phyloP scores from a whole-genome alignment of 441 rosid genomes.

The Pelargonium australe region DNA sequence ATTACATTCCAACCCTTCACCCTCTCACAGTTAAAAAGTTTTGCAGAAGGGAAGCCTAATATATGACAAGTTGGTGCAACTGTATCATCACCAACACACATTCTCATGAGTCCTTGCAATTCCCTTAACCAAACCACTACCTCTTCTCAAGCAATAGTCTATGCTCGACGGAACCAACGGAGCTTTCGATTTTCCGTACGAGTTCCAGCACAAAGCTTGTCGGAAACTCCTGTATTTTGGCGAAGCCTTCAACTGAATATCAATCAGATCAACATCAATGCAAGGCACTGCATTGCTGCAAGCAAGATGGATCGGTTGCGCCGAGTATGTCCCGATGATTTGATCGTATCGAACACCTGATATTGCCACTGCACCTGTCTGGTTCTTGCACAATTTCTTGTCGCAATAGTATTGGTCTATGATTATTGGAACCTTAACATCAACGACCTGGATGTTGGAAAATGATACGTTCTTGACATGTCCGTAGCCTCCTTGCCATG shows the following conservation, averaged over 20 bases:
- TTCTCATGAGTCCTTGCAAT: conserved; percentile 45
- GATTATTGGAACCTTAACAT: conserved; percentile 62
- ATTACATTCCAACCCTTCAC: conserved; percentile 12
- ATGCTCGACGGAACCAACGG: conserved; percentile 70
- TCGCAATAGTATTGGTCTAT: conserved; percentile 86
- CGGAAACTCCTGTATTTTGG: conserved; percentile 23
- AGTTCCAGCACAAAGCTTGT: conserved; percentile 65
- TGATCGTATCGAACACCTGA: conserved; percentile 51
- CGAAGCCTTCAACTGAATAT: conserved; percentile 55
- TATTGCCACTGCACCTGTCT: conserved; percentile 62
- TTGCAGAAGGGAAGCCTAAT: conserved; percentile 40
- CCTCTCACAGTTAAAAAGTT: conserved; percentile 39
- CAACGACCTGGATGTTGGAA: conserved; percentile 54
- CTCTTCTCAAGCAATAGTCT: conserved; percentile 57
- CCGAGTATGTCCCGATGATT: conserved; percentile 56
- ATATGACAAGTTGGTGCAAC: not conserved
- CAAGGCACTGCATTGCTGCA: conserved; percentile 71
- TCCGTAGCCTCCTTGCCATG: conserved; percentile 96
- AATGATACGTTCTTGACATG: conserved; percentile 68
- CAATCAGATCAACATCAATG: conserved; percentile 50
- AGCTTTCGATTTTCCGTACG: conserved; percentile 65
- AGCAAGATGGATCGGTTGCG: conserved; percentile 59
- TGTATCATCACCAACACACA: conserved; percentile 24
- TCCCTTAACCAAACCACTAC: conserved; percentile 30
- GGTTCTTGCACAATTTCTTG: conserved; percentile 66